phyloP scores from a whole-genome alignment of 306 rosid genomes.

The Castanospermum australe region DNA sequence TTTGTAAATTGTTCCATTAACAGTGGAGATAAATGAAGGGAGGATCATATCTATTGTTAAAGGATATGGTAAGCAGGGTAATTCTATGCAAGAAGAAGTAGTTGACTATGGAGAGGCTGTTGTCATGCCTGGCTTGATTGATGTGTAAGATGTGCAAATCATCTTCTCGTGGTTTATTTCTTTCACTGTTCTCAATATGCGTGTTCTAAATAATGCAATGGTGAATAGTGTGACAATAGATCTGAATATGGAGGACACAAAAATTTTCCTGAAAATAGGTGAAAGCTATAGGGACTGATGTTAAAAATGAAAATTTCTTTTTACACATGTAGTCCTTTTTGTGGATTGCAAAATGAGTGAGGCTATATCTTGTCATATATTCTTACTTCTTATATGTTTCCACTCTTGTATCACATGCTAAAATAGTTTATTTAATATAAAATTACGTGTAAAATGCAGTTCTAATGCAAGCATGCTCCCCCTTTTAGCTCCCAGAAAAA shows the following conservation, averaged over 20 bases:
- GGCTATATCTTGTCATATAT: not conserved
- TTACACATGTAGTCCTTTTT: not conserved
- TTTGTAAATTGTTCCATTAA: conserved; percentile 23
- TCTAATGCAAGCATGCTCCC: not conserved
- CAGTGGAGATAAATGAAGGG: conserved; percentile 87
- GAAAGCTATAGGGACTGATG: not conserved
- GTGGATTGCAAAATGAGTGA: not conserved
- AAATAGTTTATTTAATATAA: not conserved
- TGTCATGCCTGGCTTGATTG: conserved; percentile 93
- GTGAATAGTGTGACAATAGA: not conserved
- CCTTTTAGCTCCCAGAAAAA: no score
- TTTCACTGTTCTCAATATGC: conserved; percentile 8
- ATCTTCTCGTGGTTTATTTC: not conserved
- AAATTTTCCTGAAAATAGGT: not conserved
- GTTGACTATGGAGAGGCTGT: conserved; percentile 83
- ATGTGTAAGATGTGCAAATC: conserved; percentile 58
- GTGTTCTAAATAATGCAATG: not conserved
- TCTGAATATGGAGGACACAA: not conserved
- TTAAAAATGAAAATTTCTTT: not conserved
- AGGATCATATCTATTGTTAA: conserved; percentile 60
- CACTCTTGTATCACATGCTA: not conserved
- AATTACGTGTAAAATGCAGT: not conserved
- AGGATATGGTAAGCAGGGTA: conserved; percentile 49
- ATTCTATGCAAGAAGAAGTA: conserved; percentile 40
- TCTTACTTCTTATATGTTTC: not conserved